Evolutionary conservation across 805 yeast genomes (phyloP).

Genomic region (Spathaspora passalidarum): DNA sequence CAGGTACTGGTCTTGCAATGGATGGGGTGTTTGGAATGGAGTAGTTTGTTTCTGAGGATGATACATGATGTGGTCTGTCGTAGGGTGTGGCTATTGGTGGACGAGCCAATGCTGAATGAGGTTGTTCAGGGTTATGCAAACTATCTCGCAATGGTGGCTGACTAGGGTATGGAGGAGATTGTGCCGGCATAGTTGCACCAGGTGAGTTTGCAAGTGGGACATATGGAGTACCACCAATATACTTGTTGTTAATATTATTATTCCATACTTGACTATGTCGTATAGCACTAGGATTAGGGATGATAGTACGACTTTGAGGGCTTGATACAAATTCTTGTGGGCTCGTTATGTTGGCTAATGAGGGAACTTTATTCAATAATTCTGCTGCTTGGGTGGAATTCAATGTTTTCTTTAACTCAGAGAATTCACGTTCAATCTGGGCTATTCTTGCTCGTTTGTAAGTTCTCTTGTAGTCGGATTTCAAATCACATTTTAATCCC

Average conservation of each 20-base stretch:
- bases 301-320: neutral
- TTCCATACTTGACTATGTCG: slow-evolving; percentile 4
- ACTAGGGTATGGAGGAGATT: slow-evolving; percentile 3
- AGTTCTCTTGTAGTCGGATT: slow-evolving; percentile 83
- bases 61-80: slow-evolving; percentile 8
- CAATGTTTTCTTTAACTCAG: slow-evolving; percentile 60
- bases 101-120: neutral
- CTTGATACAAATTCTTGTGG: slow-evolving; percentile 1
- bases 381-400: slow-evolving; percentile 31
- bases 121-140: neutral
- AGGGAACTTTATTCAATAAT: slow-evolving; percentile 24
- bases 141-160: slow-evolving; percentile 1
- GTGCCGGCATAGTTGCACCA: neutral
- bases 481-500: slow-evolving; percentile 65
- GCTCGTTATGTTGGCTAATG: slow-evolving; percentile 10
- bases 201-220: neutral
- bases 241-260: neutral
- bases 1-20: slow-evolving; percentile 12
- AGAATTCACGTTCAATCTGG: slow-evolving; percentile 79
- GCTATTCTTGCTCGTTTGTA: slow-evolving; percentile 82
- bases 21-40: slow-evolving; percentile 31
- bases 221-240: neutral
- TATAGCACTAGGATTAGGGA: slow-evolving; percentile 1
- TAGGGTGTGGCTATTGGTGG: slow-evolving; percentile 3
- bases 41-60: slow-evolving; percentile 18